Conservation (phyloP, 2,329 filamentous ascomycete genomes). For the Curvularia verruculosa region DNA sequence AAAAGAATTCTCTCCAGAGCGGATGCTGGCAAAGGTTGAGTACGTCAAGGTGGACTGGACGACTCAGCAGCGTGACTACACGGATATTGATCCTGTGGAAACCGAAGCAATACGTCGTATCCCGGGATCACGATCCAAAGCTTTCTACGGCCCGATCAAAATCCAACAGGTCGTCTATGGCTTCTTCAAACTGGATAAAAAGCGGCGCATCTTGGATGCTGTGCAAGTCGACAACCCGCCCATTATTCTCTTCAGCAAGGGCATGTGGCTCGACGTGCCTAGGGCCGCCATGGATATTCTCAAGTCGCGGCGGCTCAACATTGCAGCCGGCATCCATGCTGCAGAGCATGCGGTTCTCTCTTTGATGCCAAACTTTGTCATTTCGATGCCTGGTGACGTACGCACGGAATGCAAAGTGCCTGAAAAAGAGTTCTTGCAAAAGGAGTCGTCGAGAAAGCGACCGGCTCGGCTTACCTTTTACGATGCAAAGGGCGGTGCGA, state of each 20-base stretch:
- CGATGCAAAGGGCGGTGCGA: constrained; percentile 86
- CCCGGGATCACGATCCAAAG: constrained; percentile 65
- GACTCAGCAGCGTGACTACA: constrained; percentile 89
- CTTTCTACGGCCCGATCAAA: constrained; percentile 85
- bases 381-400: constrained; percentile 88
- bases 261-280: constrained; percentile 95
- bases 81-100: constrained; percentile 90
- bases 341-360: constrained; percentile 90
- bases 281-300: constrained; percentile 79
- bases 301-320: constrained; percentile 71
- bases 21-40: constrained; percentile 83
- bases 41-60: constrained; percentile 93
- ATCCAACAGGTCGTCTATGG: constrained; percentile 91
- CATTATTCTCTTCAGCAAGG: constrained; percentile 81
- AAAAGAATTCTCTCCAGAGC: constrained; percentile 82
- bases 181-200: constrained; percentile 95
- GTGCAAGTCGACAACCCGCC: constrained; percentile 93
- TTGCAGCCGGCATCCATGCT: constrained; percentile 89
- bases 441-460: constrained; percentile 74
- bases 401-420: constrained; percentile 92
- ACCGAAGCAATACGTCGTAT: constrained; percentile 85
- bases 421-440: constrained; percentile 81
- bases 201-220: constrained; percentile 84
- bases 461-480: constrained; percentile 92
- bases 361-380: constrained; percentile 87